Evolutionary conservation across 2,329 filamentous ascomycete genomes (phyloP).

Genomic region (Biscogniauxia marginata): DNA sequence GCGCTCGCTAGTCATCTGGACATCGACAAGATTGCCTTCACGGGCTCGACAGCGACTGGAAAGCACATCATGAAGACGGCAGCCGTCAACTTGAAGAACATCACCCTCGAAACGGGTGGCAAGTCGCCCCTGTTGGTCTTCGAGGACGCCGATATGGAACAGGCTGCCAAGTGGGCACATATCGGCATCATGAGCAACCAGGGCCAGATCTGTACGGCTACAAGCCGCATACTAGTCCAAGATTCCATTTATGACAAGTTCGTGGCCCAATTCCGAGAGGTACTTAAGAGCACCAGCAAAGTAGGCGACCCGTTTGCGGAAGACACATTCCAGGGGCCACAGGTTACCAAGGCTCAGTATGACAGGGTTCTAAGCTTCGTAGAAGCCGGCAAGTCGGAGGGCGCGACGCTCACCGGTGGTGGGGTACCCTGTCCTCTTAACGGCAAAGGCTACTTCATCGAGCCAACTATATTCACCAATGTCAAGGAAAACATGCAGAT

Average conservation of each 20-base stretch:
- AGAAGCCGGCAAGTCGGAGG: constrained; percentile 66
- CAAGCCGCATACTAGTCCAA: constrained; percentile 64
- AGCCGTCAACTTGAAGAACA: constrained; percentile 63
- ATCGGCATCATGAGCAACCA: constrained; percentile 57
- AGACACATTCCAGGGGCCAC: constrained; percentile 71
- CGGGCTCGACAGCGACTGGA: constrained; percentile 71
- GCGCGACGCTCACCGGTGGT: constrained; percentile 64
- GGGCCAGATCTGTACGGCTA: constrained; percentile 66
- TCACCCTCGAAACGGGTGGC: constrained; percentile 66
- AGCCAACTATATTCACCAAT: constrained; percentile 45
- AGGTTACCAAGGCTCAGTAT: constrained; percentile 69
- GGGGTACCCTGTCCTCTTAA: constrained; percentile 44
- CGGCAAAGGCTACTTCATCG: constrained; percentile 46
- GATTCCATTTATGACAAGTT: constrained; percentile 62
- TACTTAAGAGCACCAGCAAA: constrained; percentile 57
- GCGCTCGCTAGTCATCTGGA: constrained; percentile 66
- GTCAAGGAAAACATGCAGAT: constrained; percentile 43
- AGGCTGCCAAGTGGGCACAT: constrained; percentile 61
- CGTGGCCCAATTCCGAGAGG: constrained; percentile 58
- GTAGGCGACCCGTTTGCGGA: constrained; percentile 71
- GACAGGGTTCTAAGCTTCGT: constrained; percentile 70
- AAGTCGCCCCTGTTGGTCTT: constrained; percentile 66
- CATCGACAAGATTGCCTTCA: constrained; percentile 78
- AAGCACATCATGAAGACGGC: constrained; percentile 75
- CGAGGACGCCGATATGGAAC: constrained; percentile 63